Evolutionary conservation across 2,329 filamentous ascomycete genomes (phyloP).

Genomic region (Trichoderma koningiopsis): DNA sequence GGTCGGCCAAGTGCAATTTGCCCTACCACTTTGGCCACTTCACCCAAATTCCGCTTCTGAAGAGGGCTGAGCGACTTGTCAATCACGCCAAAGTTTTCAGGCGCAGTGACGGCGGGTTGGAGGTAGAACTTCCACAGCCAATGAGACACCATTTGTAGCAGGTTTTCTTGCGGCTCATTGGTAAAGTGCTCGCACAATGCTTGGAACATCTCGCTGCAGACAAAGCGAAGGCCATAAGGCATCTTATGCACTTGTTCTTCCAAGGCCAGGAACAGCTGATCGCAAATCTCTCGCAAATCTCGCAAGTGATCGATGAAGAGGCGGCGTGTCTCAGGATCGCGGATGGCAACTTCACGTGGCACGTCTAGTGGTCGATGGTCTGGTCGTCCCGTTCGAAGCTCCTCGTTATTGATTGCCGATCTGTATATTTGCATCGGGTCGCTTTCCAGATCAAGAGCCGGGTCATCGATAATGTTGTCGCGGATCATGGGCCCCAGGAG

Average conservation of each 20-base stretch:
- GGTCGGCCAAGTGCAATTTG: conserved; percentile 87
- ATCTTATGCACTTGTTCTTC: conserved; percentile 85
- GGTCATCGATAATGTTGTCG: conserved; percentile 91
- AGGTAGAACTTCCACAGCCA: conserved; percentile 97
- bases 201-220: conserved; percentile 84
- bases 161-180: conserved; percentile 72
- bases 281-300: conserved; percentile 90
- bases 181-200: conserved; percentile 76
- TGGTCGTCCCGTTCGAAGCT: conserved; percentile 84
- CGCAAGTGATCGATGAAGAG: conserved; percentile 94
- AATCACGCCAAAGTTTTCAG: conserved; percentile 89
- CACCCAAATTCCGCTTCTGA: conserved; percentile 87
- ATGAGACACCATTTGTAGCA: conserved; percentile 81
- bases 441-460: conserved; percentile 88
- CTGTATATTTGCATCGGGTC: conserved; percentile 97
- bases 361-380: conserved; percentile 83
- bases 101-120: conserved; percentile 83
- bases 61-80: conserved; percentile 86
- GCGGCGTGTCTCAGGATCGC: conserved; percentile 87
- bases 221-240: conserved; percentile 88
- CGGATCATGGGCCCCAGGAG: conserved; percentile 82
- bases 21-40: conserved; percentile 87
- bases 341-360: conserved; percentile 89
- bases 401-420: conserved; percentile 94
- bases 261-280: conserved; percentile 80